A percentile compares a stretch with the other conserved stretches of the same genome.
phyloP scores from a whole-genome alignment of 2,329 filamentous ascomycete species.

The Aspergillus transmontanensis region DNA sequence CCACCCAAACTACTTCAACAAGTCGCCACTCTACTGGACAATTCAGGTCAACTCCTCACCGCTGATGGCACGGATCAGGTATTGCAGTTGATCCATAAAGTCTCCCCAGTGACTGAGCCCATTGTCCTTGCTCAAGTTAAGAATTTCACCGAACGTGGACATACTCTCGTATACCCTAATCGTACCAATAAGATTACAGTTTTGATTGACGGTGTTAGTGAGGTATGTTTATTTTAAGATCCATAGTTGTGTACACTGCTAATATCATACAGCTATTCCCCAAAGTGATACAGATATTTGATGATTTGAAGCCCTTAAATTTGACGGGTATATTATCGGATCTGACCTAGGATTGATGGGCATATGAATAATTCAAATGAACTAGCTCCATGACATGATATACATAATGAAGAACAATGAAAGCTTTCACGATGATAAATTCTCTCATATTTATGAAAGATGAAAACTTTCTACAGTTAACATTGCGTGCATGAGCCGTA shows the following conservation, averaged over 20 bases:
- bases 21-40: rapidly evolving
- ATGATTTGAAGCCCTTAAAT: background rate
- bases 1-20: background rate
- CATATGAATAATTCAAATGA: no score
- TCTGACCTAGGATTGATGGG: no score
- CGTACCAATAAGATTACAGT: background rate
- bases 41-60: background rate
- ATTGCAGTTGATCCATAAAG: background rate
- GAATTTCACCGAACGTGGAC: background rate
- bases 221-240: background rate
- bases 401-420: background rate
- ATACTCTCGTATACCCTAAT: background rate
- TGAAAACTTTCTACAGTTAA: no score
- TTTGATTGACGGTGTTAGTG: background rate
- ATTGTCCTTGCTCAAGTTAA: background rate
- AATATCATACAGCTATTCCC: background rate
- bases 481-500: no score
- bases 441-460: rapidly evolving
- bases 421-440: rapidly evolving
- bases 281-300: background rate
- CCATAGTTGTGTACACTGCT: background rate
- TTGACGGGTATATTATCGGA: background rate
- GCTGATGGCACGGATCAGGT: background rate
- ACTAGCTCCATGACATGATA: no score
- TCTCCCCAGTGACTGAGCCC: background rate